These are phyloP conservation scores for Yamadazyma sp. DNA, from an alignment of 805 yeast genomes.

Conservation along the genomic window DNA sequence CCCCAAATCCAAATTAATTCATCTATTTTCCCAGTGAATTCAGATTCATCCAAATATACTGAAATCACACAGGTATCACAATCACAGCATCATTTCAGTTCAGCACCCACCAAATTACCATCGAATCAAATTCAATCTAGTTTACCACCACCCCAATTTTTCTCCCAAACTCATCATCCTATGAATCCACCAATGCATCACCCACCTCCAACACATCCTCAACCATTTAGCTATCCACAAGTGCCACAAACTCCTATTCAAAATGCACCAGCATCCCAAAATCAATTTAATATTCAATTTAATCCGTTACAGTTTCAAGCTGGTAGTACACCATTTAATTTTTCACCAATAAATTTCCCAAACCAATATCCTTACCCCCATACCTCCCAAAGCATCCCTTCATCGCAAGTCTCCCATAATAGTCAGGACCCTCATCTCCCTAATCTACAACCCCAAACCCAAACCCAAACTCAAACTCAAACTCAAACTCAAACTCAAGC, in stretches of 20 bases:
- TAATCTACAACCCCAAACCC: too few species aligned
- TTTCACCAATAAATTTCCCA: neutral
- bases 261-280: constrained; percentile 1
- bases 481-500: too few species aligned
- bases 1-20: neutral
- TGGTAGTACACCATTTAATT: constrained; percentile 6
- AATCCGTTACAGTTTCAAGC: constrained; percentile 7
- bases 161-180: neutral
- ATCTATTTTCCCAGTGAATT: neutral
- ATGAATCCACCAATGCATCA: too few species aligned
- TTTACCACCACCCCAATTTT: neutral
- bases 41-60: constrained; percentile 1
- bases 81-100: neutral
- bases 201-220: neutral
- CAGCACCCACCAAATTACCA: neutral
- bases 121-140: too few species aligned
- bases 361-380: constrained; percentile 1
- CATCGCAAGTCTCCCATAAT: too few species aligned
- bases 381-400: neutral
- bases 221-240: constrained; percentile 4
- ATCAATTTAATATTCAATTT: neutral
- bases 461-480: too few species aligned
- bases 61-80: neutral
- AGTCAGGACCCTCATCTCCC: too few species aligned
- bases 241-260: constrained; percentile 9